Evolutionary conservation across 495 filamentous ascomycete species (phyloP).

Genomic region (Daldinia bambusicola): DNA sequence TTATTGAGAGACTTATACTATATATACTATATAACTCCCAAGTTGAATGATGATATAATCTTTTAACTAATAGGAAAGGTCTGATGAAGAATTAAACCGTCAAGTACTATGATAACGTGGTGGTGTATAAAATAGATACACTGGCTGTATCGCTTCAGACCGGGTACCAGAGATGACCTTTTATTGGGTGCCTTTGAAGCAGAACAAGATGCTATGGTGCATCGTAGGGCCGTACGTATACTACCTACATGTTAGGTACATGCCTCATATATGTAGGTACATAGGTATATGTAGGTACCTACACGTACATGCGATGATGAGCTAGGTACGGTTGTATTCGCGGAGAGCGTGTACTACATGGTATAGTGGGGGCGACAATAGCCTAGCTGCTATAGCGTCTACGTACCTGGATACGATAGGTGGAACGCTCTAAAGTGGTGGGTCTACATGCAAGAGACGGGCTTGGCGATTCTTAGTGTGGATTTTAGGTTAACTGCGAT

Average conservation of each 20-base stretch:
- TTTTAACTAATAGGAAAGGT: neutral
- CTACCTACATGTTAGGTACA: neutral
- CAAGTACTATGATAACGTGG: constrained; percentile 4
- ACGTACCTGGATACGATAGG: constrained; percentile 36
- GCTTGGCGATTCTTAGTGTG: constrained; percentile 44
- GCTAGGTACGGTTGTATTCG: constrained; percentile 23
- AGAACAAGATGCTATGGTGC: constrained; percentile 10
- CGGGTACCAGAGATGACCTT: constrained; percentile 28
- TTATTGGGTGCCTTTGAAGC: constrained; percentile 24
- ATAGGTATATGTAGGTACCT: constrained; percentile 9
- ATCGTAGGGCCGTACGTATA: neutral
- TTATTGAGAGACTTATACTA: neutral
- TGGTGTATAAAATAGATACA: neutral
- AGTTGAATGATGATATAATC: neutral
- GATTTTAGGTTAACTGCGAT: constrained; percentile 36
- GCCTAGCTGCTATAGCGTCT: constrained; percentile 28
- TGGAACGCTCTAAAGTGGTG: constrained; percentile 20
- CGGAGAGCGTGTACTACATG: constrained; percentile 22
- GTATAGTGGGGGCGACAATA: constrained; percentile 26
- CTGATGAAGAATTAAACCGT: neutral
- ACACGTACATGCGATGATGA: too few relatives aligned
- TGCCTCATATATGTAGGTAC: neutral
- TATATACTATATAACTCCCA: too few relatives aligned
- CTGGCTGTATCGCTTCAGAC: constrained; percentile 26
- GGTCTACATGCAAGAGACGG: constrained; percentile 42